Percentiles rank a stretch among this genome's conserved stretches.
These are phyloP conservation scores for Neurospora sp. DNA, from an alignment of 2,329 filamentous ascomycete genomes.

Conservation along the genomic window DNA sequence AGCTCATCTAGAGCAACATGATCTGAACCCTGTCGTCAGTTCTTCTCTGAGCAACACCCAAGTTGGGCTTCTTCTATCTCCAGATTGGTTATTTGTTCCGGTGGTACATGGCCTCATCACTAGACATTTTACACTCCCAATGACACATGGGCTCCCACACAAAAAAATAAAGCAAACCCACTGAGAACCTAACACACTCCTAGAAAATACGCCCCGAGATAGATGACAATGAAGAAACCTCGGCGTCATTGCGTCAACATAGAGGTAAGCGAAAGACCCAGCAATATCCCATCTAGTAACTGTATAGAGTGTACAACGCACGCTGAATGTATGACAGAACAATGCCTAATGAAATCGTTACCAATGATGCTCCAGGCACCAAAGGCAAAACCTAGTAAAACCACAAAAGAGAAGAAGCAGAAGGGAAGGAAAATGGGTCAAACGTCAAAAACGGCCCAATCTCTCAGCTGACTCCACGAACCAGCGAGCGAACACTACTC, in stretches of 20 bases:
- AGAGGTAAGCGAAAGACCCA: not conserved
- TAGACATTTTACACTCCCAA: not conserved
- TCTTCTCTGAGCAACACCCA: not conserved
- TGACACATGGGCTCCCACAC: not conserved
- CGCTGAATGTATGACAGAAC: not conserved
- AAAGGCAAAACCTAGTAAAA: not conserved
- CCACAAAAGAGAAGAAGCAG: not conserved
- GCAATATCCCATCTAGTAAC: not conserved
- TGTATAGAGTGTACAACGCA: not conserved
- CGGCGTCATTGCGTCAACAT: not conserved
- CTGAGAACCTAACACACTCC: not conserved
- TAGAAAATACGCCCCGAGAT: not conserved
- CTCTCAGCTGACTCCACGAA: conserved; percentile 3
- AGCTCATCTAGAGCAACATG: not conserved
- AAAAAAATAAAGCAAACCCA: not conserved
- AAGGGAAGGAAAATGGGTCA: not conserved
- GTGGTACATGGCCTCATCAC: not conserved
- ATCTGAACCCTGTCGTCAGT: not conserved
- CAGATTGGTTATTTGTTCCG: not conserved
- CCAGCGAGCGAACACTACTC: conserved; percentile 15
- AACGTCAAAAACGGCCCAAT: not conserved
- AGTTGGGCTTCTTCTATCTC: not conserved
- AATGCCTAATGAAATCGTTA: not conserved
- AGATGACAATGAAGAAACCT: not conserved
- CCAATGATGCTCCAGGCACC: not conserved